Evolutionary conservation across 2,329 filamentous ascomycete species (phyloP).

Genomic region (Arthrinium phaeospermum): DNA sequence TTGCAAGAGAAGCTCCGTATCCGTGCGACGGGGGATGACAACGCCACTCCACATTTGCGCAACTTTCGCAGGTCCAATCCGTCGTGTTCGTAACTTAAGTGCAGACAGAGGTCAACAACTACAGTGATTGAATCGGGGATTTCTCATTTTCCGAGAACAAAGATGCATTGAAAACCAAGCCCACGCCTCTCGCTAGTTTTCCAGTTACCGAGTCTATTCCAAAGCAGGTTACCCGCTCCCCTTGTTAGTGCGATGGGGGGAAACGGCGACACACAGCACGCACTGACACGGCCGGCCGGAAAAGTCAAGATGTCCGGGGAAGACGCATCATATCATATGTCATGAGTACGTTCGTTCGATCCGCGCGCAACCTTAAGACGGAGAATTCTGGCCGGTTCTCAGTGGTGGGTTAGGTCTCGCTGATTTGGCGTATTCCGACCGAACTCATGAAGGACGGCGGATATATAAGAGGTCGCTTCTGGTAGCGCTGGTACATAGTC

Average conservation of each 20-base stretch:
- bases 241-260: neutral
- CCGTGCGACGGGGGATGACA: neutral
- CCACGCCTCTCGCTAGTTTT: neutral
- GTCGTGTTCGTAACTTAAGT: neutral
- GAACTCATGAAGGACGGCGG: neutral
- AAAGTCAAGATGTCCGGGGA: constrained; percentile 12
- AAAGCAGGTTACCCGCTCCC: neutral
- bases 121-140: neutral
- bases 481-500: neutral
- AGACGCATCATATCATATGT: neutral
- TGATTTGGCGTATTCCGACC: neutral
- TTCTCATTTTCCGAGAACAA: neutral
- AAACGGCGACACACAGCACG: no score
- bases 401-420: neutral
- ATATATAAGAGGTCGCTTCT: neutral
- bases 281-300: neutral
- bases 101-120: neutral
- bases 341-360: neutral
- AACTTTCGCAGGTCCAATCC: neutral
- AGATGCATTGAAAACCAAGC: neutral
- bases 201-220: neutral
- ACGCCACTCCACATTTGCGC: neutral
- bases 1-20: neutral
- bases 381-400: neutral
- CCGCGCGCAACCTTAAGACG: neutral